Evolutionary conservation across 2,329 filamentous ascomycete species (phyloP).

Genomic region (Zymoseptoria tritici): DNA sequence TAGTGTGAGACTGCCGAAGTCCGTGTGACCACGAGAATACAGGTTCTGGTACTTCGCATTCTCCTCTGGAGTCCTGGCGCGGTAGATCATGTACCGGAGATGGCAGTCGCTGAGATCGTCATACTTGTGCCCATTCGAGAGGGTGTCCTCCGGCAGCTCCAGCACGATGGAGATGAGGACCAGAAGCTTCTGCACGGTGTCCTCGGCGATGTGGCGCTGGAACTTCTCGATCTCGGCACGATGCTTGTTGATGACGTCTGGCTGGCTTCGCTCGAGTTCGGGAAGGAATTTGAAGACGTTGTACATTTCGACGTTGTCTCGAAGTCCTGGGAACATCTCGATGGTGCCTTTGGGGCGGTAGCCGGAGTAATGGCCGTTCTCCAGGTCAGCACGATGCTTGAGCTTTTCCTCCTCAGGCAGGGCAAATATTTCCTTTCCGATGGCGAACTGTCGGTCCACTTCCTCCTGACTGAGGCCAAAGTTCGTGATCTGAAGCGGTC

Average conservation of each 20-base stretch:
- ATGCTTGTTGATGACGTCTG: constrained; percentile 37
- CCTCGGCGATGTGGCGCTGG: constrained; percentile 43
- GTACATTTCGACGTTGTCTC: constrained; percentile 53
- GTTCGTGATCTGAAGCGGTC: constrained; percentile 37
- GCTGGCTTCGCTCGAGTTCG: constrained; percentile 20
- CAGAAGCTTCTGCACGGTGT: constrained; percentile 51
- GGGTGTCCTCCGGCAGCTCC: constrained; percentile 51
- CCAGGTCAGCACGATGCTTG: constrained; percentile 40
- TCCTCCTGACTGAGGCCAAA: constrained; percentile 55
- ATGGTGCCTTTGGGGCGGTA: constrained; percentile 20
- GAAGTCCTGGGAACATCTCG: constrained; percentile 15
- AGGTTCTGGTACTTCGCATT: constrained; percentile 25
- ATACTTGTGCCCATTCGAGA: constrained; percentile 51
- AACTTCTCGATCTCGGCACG: constrained; percentile 52
- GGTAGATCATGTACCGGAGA: constrained; percentile 27
- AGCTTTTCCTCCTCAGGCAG: constrained; percentile 53
- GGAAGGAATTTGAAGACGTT: constrained; percentile 47
- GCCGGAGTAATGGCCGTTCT: constrained; percentile 28
- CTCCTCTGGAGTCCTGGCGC: constrained; percentile 22
- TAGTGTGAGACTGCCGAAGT: constrained; percentile 38
- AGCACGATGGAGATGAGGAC: constrained; percentile 55
- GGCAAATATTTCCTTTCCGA: constrained; percentile 52
- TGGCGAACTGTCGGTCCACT: constrained; percentile 54
- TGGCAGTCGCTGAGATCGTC: constrained; percentile 38
- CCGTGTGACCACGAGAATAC: constrained; percentile 33